Base-by-base conservation (phyloP, 331 rosid genomes). In the Prunus yedoensis region DNA sequence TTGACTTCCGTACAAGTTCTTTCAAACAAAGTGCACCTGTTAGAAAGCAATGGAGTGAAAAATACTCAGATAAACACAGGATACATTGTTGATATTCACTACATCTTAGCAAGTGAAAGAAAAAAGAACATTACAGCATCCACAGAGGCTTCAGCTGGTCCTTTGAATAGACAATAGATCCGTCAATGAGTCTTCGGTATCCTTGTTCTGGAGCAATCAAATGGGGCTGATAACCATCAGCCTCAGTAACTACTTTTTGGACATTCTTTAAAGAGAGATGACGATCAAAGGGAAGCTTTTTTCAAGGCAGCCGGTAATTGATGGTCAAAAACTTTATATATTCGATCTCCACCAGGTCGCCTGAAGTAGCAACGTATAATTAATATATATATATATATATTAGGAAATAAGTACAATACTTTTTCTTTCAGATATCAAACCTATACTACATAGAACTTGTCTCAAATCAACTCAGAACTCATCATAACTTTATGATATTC, bases 91-190 rank as follows among this genome's bases (percentile, higher is more conserved):
- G 30, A 57, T 57, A 57, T 57, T 5, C 1, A 12, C 62, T 10
- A 28, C 16, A 61, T 13, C 52, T 49, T 49, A 49, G 52, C 52
- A 13, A 3, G 52, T 53, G 23, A 54, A 41, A 49, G 27, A 18
- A 68, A 57, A 20, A 56, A 71, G 79, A 84, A 81, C 66, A 79
- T 82, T 92, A 95, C 99, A 63, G 99, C 98, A 89, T 95, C 99
- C 73, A 95, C 98, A 14, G 99, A 92, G 79, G 99, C 99, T 83
- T 95, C 99, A 72, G 99, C 97, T 7, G 99, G 99, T 85, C 99
- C 99, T 89, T 89, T 95, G 85, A 95, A 79, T 86, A 92, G 80
- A 95, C 78, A 3, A 95, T 95, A 79, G 98, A 91, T 78, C 97
- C 92, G 45, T 95, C 99, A 82, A 95, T 90, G 75, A 95, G 98